These are phyloP conservation scores for Candida ovalis DNA, from an alignment of 805 yeast genomes.

Conservation along the genomic window DNA sequence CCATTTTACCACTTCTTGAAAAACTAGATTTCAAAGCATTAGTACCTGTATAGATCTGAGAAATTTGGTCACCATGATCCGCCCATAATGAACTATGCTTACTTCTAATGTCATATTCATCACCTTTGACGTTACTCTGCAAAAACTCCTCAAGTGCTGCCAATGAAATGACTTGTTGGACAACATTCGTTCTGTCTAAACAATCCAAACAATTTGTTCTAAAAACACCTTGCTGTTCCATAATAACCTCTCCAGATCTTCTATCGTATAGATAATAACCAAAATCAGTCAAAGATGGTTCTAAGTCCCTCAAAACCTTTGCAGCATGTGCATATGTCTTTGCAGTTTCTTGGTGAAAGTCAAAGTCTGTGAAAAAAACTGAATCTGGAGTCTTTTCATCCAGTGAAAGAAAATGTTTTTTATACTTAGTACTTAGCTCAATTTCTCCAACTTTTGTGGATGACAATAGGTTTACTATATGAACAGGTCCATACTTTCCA, in stretches of 20 bases:
- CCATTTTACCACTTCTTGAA: constrained; percentile 94
- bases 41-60: constrained; percentile 95
- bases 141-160: constrained; percentile 60
- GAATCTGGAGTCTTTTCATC: constrained; percentile 34
- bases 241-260: constrained; percentile 45
- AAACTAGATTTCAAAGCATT: constrained; percentile 94
- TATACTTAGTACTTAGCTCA: constrained; percentile 65
- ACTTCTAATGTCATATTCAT: constrained; percentile 48
- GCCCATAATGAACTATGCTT: constrained; percentile 94
- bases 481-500: constrained; percentile 80
- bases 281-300: constrained; percentile 66
- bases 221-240: constrained; percentile 87
- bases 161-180: constrained; percentile 78
- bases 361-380: constrained; percentile 73
- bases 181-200: constrained; percentile 87
- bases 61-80: constrained; percentile 94
- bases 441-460: constrained; percentile 69
- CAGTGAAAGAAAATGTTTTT: constrained; percentile 49
- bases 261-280: constrained; percentile 81
- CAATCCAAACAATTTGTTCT: constrained; percentile 94
- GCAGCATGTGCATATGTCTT: constrained; percentile 82
- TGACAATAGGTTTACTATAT: constrained; percentile 82
- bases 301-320: constrained; percentile 58
- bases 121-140: constrained; percentile 31
- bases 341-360: constrained; percentile 91